Evolutionary conservation across 306 rosid genomes (phyloP).

Genomic region (Corylus avellana): DNA sequence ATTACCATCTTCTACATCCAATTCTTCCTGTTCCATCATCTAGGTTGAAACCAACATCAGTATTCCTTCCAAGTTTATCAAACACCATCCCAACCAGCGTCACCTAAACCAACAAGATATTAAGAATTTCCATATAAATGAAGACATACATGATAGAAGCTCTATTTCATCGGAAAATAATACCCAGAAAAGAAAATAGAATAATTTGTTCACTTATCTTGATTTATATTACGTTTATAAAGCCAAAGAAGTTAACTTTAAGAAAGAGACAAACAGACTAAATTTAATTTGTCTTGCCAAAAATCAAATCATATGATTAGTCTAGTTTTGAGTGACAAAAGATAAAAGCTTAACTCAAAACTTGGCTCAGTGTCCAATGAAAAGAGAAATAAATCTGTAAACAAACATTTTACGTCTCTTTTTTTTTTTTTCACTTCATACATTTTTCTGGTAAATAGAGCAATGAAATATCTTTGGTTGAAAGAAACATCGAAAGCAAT

Average conservation of each 20-base stretch:
- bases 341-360: neutral
- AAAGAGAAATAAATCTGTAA: neutral
- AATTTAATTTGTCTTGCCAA: neutral
- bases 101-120: conserved; percentile 34
- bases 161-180: neutral
- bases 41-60: conserved; percentile 59
- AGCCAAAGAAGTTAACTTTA: neutral
- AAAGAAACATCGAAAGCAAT: conserved; percentile 1
- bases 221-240: neutral
- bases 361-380: neutral
- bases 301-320: neutral
- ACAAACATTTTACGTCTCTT: neutral
- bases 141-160: neutral
- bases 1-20: conserved; percentile 85
- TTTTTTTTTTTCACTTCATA: neutral
- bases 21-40: conserved; percentile 95
- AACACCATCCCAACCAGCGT: conserved; percentile 64
- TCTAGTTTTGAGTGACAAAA: neutral
- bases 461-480: neutral
- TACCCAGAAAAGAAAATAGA: neutral
- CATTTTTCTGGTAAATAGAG: neutral
- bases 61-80: conserved; percentile 73
- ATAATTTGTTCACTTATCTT: neutral
- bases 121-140: conserved; percentile 1
- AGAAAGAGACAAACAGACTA: neutral